Base-by-base conservation (phyloP, 352 stramenopile genomes). In the Peronospora destructor region DNA sequence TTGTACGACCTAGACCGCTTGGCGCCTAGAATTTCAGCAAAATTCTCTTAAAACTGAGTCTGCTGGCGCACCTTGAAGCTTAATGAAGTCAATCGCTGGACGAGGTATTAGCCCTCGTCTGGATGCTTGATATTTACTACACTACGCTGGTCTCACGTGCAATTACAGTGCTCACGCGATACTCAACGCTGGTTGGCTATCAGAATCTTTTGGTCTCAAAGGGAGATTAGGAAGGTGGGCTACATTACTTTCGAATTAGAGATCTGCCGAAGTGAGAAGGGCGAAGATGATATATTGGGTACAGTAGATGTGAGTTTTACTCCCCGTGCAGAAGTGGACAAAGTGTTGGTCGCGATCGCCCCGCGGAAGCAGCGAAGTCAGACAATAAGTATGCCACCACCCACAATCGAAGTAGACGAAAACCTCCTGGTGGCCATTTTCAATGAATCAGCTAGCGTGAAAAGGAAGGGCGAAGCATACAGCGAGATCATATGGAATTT, bases 41-140 rank as follows among this genome's bases (percentile, higher is more conserved):
- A n/a, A n/a, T n/a, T n/a, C n/a, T n/a, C n/a, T n/a, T n/a, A n/a
- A n/a, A n/a, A n/a, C n/a, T n/a, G n/a, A n/a, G n/a, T n/a, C n/a
- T n/a, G n/a, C n/a, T n/a, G n/a, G n/a, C n/a, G n/a, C n/a, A n/a
- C n/a, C n/a, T n/a, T n/a, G n/a, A n/a, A n/a, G n/a, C n/a, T n/a
- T n/a, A n/a, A n/a, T n/a, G n/a, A n/a, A n/a, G n/a, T n/a, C n/a
- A n/a, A n/a, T n/a, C n/a, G n/a, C n/a, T n/a, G n/a, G n/a, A n/a
- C n/a, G n/a, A 50, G 23, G 49, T 50, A 0, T 19, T 57, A 6
- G 49, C 49, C 5, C 28, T 57, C 1, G 9, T 57, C 5, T 8
- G 33, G 2, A 40, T 50, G 0, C 16, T 57, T 12, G 40, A 57
- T 16, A 21, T 50, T 0, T 37, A 14, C 5, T 30, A 30, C 5